Base-by-base conservation (phyloP, 2,329 filamentous ascomycete genomes). In the Fusarium brevicatenulatum region DNA sequence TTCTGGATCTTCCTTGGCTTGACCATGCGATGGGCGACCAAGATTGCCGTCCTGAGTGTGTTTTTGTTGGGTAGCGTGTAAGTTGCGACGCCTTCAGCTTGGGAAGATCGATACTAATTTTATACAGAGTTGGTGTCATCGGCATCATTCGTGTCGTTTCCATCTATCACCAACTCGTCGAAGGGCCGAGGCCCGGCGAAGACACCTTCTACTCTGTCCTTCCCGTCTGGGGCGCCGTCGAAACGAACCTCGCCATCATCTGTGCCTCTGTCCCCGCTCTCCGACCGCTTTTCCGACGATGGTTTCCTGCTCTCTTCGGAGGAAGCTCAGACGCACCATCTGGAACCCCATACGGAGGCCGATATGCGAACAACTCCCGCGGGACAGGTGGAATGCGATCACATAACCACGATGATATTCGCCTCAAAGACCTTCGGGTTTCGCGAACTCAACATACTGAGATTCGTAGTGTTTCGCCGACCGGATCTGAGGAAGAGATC, bases 1-100 rank as follows among this genome's bases (percentile, higher is more conserved):
- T 79, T 84, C 42, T 80, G 78, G 70, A 83, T 85, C 43, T 85
- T 85, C 68, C 55, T 81, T 46, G 78, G 78, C 9, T 74, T 85
- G 16, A 82, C 81, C 37, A 83, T 85, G 73, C 78, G 79, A 8
- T 77, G 68, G 53, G 79, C 76, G 34, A 78, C 81, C 13, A 84
- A 84, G 61, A 71, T 82, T 37, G 82, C 82, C 8, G 77, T 85
- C 1, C 75, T 85, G 37, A 72, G 79, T 12, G 80, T 85, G 6
- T 85, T 85, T 56, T 62, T 81, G 30, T 65, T 85, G 6, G 83
- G 84, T 47, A 68, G 68, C 15, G 57, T 81, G 81, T 82, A 71
- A 78, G 81, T 79, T 13, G 5, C 4, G 9, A 3, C 21, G 13
- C 5, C 21, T 15, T 10, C 32, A 19, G 9, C 18, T 23, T 25